Percentiles rank a stretch among this genome's conserved stretches.
phyloP scores from a whole-genome alignment of 129 eudicot species.

The Scalesia atractyloides region DNA sequence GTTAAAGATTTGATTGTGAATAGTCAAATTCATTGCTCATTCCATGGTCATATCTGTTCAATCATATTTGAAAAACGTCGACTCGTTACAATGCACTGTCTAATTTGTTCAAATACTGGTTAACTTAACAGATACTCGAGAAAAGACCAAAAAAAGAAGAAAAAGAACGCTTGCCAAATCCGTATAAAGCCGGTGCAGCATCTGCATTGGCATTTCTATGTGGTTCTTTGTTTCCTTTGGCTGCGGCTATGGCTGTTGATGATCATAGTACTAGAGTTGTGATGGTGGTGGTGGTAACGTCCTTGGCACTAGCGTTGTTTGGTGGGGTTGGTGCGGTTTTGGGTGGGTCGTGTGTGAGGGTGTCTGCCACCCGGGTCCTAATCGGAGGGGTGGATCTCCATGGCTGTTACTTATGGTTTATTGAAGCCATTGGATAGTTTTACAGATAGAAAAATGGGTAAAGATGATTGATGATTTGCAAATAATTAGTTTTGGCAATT shows the following conservation, averaged over 20 bases:
- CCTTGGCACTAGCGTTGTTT: constrained; percentile 51
- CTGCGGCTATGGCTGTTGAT: constrained; percentile 39
- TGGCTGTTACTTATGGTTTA: constrained; percentile 62
- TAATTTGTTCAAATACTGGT: too few relatives aligned
- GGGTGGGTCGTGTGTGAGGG: constrained; percentile 53
- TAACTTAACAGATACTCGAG: constrained; percentile 17
- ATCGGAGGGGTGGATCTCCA: constrained; percentile 78
- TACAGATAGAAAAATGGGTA: constrained; percentile 30
- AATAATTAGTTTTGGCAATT: constrained; percentile 11
- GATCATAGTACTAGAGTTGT: constrained; percentile 36
- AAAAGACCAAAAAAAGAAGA: constrained; percentile 16
- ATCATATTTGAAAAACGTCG: too few relatives aligned
- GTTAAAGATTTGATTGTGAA: too few relatives aligned
- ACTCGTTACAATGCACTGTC: background rate
- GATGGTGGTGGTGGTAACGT: constrained; percentile 45
- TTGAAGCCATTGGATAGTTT: constrained; percentile 57
- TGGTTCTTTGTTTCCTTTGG: constrained; percentile 62
- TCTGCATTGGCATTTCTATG: constrained; percentile 58
- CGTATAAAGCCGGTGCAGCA: constrained; percentile 64
- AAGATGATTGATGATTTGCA: constrained; percentile 13
- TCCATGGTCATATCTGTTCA: too few relatives aligned
- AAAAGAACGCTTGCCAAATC: constrained; percentile 45
- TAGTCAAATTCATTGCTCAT: too few relatives aligned
- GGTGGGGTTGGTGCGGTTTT: constrained; percentile 61
- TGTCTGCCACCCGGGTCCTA: constrained; percentile 52